phyloP scores from a whole-genome alignment of 495 filamentous ascomycete species.

The Darksidea phi region DNA sequence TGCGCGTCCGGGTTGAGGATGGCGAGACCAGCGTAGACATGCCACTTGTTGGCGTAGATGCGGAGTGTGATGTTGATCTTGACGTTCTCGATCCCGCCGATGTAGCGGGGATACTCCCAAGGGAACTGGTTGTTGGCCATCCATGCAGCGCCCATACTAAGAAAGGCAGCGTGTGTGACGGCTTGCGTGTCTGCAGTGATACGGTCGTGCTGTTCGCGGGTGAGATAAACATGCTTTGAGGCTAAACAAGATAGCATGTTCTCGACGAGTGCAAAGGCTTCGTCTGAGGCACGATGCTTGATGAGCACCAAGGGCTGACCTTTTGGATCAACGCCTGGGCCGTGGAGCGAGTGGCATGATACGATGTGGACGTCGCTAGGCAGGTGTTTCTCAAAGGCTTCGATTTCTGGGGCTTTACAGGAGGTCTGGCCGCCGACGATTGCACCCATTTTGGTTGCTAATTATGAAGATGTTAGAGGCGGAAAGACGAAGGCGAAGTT shows the following conservation, averaged over 20 bases:
- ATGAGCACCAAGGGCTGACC: slow-evolving; percentile 90
- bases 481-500: not conserved
- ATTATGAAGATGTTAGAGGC: slow-evolving; percentile 39
- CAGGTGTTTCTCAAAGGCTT: slow-evolving; percentile 85
- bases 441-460: slow-evolving; percentile 88
- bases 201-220: slow-evolving; percentile 82
- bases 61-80: slow-evolving; percentile 97
- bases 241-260: slow-evolving; percentile 74
- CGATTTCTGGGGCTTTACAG: slow-evolving; percentile 95
- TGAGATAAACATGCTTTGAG: slow-evolving; percentile 81
- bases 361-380: slow-evolving; percentile 89
- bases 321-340: slow-evolving; percentile 80
- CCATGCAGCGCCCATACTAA: slow-evolving; percentile 97
- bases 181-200: slow-evolving; percentile 98
- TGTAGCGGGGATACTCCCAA: slow-evolving; percentile 89
- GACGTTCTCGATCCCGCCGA: slow-evolving; percentile 97
- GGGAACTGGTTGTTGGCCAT: slow-evolving; percentile 88
- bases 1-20: slow-evolving; percentile 93
- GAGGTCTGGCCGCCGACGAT: slow-evolving; percentile 98
- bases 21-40: slow-evolving; percentile 95
- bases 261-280: slow-evolving; percentile 74
- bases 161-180: slow-evolving; percentile 94
- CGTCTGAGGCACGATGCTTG: slow-evolving; percentile 80
- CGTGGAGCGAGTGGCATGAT: slow-evolving; percentile 95
- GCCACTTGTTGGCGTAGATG: slow-evolving; percentile 98